A percentile compares a stretch with the other conserved stretches of the same genome.
Evolutionary conservation across 345 rosid genomes (phyloP).

Genomic region (Salix purpurea): DNA sequence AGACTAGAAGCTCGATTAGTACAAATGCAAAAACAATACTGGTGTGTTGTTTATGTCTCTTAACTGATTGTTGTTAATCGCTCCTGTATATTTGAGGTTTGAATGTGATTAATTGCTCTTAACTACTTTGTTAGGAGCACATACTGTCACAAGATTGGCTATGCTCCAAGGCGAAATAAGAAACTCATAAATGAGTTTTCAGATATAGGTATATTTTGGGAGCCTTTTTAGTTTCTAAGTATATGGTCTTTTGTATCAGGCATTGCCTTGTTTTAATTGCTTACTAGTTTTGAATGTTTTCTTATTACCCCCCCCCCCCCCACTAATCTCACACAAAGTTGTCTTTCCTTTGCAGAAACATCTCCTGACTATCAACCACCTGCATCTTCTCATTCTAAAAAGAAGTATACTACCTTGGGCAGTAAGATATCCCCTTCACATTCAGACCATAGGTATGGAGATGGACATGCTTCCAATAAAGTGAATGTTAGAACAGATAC

Average conservation of each 20-base stretch:
- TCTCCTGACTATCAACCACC: constrained; percentile 40
- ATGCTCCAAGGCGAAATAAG: constrained; percentile 54
- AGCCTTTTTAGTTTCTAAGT: not conserved
- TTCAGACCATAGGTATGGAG: constrained; percentile 29
- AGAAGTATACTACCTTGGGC: constrained; percentile 20
- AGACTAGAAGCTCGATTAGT: constrained; percentile 69
- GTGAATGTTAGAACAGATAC: constrained; percentile 23
- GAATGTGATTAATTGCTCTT: not conserved
- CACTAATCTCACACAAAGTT: constrained; percentile 16
- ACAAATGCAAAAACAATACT: constrained; percentile 81
- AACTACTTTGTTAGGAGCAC: constrained; percentile 40
- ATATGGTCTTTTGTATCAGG: constrained; percentile 1
- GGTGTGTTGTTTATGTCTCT: constrained; percentile 40
- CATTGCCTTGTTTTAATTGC: not conserved
- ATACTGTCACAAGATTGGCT: constrained; percentile 77
- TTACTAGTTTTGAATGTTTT: not conserved
- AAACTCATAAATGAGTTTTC: constrained; percentile 26
- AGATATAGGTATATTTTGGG: constrained; percentile 38
- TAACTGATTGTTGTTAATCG: not conserved
- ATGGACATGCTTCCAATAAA: constrained; percentile 23
- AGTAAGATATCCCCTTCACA: constrained; percentile 19
- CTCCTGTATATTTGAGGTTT: not conserved
- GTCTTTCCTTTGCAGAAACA: constrained; percentile 30
- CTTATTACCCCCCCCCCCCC: not conserved
- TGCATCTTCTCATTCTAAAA: constrained; percentile 23